These are phyloP conservation scores for Hyaloscypha hepaticicola DNA, from an alignment of 495 filamentous ascomycete genomes.

Conservation along the genomic window DNA sequence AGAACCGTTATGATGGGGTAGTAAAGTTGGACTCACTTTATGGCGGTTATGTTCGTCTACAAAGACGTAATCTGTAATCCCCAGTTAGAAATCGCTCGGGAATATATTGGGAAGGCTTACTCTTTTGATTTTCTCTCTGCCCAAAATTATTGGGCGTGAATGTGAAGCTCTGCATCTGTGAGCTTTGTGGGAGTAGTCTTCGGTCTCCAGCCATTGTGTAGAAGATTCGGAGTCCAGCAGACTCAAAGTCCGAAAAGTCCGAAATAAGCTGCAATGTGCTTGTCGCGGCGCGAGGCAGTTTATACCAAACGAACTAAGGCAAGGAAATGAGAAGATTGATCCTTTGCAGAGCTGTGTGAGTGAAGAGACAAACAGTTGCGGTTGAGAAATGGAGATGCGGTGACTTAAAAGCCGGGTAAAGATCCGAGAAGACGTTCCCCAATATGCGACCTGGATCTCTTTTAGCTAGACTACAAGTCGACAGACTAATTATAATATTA, in stretches of 20 bases:
- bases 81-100: neutral
- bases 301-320: too few species aligned
- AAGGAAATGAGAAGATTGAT: neutral
- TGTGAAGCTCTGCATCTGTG: constrained; percentile 55
- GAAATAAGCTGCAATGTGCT: neutral
- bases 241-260: neutral
- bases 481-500: constrained; percentile 23
- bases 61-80: constrained; percentile 86
- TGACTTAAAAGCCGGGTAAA: constrained; percentile 23
- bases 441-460: constrained; percentile 11
- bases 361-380: constrained; percentile 17
- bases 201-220: constrained; percentile 56
- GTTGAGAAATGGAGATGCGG: constrained; percentile 21
- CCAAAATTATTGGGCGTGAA: constrained; percentile 58
- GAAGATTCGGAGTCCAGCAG: neutral
- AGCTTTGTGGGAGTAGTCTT: constrained; percentile 57
- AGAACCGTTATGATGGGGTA: too few species aligned
- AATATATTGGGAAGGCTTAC: constrained; percentile 40
- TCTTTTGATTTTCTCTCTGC: constrained; percentile 65
- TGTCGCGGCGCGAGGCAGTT: neutral
- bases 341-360: neutral
- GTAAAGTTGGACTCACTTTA: too few species aligned
- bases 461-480: constrained; percentile 27
- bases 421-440: constrained; percentile 15
- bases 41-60: constrained; percentile 99